phyloP scores from a whole-genome alignment of 768 basidiomycete species.

The Amanita brunnescens region DNA sequence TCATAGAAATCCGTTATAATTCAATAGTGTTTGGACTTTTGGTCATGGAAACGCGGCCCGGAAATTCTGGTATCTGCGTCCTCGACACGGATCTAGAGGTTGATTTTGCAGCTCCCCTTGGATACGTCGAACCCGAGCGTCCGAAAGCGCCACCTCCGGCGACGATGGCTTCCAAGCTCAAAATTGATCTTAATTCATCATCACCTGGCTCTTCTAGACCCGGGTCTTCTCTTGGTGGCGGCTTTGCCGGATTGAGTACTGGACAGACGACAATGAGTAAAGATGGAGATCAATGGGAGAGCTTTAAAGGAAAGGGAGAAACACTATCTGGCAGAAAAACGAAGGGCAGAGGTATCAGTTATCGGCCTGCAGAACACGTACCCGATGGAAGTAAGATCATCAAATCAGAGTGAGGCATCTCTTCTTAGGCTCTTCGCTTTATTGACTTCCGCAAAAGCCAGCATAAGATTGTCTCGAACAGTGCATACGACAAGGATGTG shows the following conservation, averaged over 20 bases:
- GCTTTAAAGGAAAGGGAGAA: conserved; percentile 93
- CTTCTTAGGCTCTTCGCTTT: not conserved
- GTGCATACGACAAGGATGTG: conserved; percentile 58
- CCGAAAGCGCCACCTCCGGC: conserved; percentile 71
- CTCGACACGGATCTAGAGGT: conserved; percentile 97
- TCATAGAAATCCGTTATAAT: conserved; percentile 98
- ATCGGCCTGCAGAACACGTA: conserved; percentile 74
- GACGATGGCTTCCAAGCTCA: conserved; percentile 96
- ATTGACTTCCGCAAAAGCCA: conserved; percentile 40
- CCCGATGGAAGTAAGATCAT: conserved; percentile 80
- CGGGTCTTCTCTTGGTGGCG: conserved; percentile 62
- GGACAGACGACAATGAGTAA: conserved; percentile 52
- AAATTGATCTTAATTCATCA: conserved; percentile 83
- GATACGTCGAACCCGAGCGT: conserved; percentile 90
- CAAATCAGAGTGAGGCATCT: conserved; percentile 69
- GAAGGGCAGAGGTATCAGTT: conserved; percentile 88
- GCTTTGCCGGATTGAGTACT: conserved; percentile 45
- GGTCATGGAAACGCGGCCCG: conserved; percentile 88
- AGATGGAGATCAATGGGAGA: conserved; percentile 83
- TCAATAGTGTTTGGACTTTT: conserved; percentile 90
- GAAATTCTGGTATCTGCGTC: conserved; percentile 80
- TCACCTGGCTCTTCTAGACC: conserved; percentile 84
- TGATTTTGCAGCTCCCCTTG: conserved; percentile 89
- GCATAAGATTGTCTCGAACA: conserved; percentile 77
- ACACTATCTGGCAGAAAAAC: conserved; percentile 86